phyloP scores from a whole-genome alignment of 148 eudicot species.

The Simmondsia chinensis region DNA sequence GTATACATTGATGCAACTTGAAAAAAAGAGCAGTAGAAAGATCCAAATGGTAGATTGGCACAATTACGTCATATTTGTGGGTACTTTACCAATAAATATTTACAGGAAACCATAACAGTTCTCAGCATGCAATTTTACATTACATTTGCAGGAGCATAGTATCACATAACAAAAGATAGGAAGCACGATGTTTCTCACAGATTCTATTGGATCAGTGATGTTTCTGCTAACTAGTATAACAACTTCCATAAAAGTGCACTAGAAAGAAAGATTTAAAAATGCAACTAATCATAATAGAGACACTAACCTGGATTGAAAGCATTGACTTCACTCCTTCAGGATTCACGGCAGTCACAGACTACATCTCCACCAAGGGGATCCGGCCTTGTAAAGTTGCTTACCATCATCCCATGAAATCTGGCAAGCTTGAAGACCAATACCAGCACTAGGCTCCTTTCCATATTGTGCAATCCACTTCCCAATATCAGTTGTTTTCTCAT shows the following conservation, averaged over 20 bases:
- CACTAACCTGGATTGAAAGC: constrained; percentile 11
- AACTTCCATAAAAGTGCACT: background rate
- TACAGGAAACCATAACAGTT: too few relatives aligned
- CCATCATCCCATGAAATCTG: constrained; percentile 95
- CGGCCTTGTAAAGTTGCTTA: constrained; percentile 61
- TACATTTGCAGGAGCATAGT: too few relatives aligned
- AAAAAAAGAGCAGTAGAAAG: too few relatives aligned
- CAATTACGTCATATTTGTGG: too few relatives aligned
- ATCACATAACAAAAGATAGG: too few relatives aligned
- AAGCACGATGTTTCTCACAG: too few relatives aligned
- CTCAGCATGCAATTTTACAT: too few relatives aligned
- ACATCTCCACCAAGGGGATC: constrained; percentile 97
- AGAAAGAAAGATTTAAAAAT: background rate
- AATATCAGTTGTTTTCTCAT: constrained; percentile 30
- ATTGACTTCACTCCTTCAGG: background rate
- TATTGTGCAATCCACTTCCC: constrained; percentile 69
- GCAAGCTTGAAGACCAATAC: constrained; percentile 95
- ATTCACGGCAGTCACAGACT: background rate
- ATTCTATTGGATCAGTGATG: too few relatives aligned
- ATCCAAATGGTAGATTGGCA: too few relatives aligned
- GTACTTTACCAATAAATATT: too few relatives aligned
- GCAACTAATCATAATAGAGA: background rate
- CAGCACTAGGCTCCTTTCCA: constrained; percentile 80
- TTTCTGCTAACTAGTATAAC: too few relatives aligned
- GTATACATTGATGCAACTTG: too few relatives aligned